phyloP scores from a whole-genome alignment of 1,139 yeast genomes.

The Dujonia santamariae region DNA sequence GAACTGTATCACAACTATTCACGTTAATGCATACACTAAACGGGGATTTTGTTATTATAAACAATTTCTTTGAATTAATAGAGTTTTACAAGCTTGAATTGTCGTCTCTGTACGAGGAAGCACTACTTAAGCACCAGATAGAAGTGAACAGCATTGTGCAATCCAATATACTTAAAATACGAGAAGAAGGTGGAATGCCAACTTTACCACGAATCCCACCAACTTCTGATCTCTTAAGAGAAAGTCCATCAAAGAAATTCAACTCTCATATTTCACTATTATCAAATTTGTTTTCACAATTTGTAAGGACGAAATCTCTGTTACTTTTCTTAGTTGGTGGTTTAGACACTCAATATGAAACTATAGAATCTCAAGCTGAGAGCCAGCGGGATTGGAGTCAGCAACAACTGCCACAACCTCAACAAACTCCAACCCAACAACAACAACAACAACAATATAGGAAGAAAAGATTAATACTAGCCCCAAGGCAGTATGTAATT shows the following conservation, averaged over 20 bases:
- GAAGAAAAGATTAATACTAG: slow-evolving; percentile 2
- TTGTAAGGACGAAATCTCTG: slow-evolving; percentile 17
- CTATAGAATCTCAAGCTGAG: background rate
- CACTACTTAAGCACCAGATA: slow-evolving; percentile 31
- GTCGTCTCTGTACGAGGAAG: slow-evolving; percentile 33
- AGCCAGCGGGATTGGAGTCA: background rate
- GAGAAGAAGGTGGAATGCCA: slow-evolving; percentile 22
- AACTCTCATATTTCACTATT: slow-evolving; percentile 29
- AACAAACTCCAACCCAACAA: background rate
- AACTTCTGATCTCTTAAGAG: slow-evolving; percentile 27
- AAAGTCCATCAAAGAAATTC: slow-evolving; percentile 31
- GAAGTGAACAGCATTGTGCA: slow-evolving; percentile 22
- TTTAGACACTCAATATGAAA: slow-evolving; percentile 21
- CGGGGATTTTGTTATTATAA: slow-evolving; percentile 21
- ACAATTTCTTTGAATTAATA: slow-evolving; percentile 34
- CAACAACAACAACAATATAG: background rate
- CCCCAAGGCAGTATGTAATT: slow-evolving; percentile 2
- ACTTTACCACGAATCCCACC: slow-evolving; percentile 29
- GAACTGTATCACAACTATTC: slow-evolving; percentile 22
- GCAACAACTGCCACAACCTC: background rate
- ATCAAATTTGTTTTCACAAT: slow-evolving; percentile 23
- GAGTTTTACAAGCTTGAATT: slow-evolving; percentile 37
- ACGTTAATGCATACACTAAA: slow-evolving; percentile 7
- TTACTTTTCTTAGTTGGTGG: slow-evolving; percentile 30
- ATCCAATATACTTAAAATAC: slow-evolving; percentile 17